Evolutionary conservation across 225 moss, liverwort and hornwort species (phyloP), one percentile per base, ranked within the genome.

Genomic region (Anthoceros angustus): DNA sequence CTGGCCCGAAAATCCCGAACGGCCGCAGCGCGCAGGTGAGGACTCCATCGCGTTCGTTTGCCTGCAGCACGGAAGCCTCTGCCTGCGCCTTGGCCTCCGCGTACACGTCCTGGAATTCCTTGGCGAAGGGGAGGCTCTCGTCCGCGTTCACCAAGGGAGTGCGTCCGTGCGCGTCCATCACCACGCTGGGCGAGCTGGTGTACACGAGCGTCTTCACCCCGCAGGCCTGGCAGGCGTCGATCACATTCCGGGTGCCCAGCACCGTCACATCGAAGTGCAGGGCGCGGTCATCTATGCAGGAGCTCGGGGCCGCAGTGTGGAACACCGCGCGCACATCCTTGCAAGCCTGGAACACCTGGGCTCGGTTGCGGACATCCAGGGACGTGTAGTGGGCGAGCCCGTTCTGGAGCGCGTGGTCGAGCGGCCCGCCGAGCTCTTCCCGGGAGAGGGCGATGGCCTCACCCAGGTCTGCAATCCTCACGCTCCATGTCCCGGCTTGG

Each of bases 1-100:
- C 95, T 9, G 95, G 95, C 9, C 95, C 95, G 69, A 98, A 98
- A 23, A 98, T 80, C 55, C 91, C 95, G 61, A 91, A 91, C 10
- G 91, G 95, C 0, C 95, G 86, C 42, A 98, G 55, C 9, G 91
- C 88, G 67, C 91, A 91, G 0, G 95, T 91, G 26, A 80, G 76
- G 18, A 91, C 74, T 0, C 80, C 82, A 38, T 74, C 70, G 61
- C 70, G 72, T 23, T 86, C 85, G 40, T 91, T 91, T 0, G 86
- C 79, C 61, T 76, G 76, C 66, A 98, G 77, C 42, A 91, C 91
- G 2, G 32, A 32, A 5, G 46, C 2, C 5, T 48, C 46, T 18
- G 46, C 12, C 46, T 12, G 12, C 46, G 46, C 18, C 46, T 48
- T 18, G 14, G 14, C 46, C 46, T 48, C 46, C 46, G 46, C 46